A percentile compares a stretch with the other conserved stretches of the same genome.
These are phyloP conservation scores for Epithele typhae DNA, from an alignment of 768 basidiomycete species.

Conservation along the genomic window DNA sequence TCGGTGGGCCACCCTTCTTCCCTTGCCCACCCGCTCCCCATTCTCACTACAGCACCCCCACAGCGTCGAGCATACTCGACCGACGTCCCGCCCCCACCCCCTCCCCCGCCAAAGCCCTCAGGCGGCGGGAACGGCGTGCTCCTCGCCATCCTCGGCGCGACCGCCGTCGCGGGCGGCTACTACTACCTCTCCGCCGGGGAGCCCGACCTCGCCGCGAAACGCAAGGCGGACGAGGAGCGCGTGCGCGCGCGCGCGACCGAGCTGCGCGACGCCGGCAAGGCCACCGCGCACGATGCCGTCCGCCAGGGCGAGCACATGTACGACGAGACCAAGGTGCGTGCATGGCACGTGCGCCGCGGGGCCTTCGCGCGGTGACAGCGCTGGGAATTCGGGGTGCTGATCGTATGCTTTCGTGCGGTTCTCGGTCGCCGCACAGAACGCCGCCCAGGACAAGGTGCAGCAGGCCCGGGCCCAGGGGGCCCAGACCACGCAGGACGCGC, in stretches of 20 bases:
- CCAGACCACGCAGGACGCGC: conserved; percentile 23
- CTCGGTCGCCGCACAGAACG: too few relatives aligned
- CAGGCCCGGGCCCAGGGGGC: conserved; percentile 24
- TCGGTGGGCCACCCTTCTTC: too few relatives aligned
- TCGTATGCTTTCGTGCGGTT: not conserved
- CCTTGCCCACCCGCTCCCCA: not conserved
- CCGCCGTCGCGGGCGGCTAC: conserved; percentile 32
- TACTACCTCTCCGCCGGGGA: conserved; percentile 29
- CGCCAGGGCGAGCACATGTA: conserved; percentile 31
- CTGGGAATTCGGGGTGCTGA: not conserved
- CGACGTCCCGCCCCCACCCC: conserved; percentile 22
- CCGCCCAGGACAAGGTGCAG: conserved; percentile 24
- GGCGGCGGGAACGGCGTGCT: conserved; percentile 21
- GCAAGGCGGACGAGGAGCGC: conserved; percentile 31
- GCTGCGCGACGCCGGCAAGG: conserved; percentile 28
- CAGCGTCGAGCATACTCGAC: conserved; percentile 22
- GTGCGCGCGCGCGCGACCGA: conserved; percentile 25
- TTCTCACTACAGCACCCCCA: conserved; percentile 10
- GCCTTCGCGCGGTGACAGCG: too few relatives aligned
- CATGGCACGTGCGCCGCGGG: not conserved
- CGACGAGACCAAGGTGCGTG: conserved; percentile 31
- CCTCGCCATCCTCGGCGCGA: conserved; percentile 25
- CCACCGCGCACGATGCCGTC: conserved; percentile 23
- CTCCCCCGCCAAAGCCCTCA: conserved; percentile 18
- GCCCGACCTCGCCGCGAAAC: conserved; percentile 17